Base-by-base conservation (phyloP, 2,329 filamentous ascomycete genomes). In the Trichoderma cornu-damae region DNA sequence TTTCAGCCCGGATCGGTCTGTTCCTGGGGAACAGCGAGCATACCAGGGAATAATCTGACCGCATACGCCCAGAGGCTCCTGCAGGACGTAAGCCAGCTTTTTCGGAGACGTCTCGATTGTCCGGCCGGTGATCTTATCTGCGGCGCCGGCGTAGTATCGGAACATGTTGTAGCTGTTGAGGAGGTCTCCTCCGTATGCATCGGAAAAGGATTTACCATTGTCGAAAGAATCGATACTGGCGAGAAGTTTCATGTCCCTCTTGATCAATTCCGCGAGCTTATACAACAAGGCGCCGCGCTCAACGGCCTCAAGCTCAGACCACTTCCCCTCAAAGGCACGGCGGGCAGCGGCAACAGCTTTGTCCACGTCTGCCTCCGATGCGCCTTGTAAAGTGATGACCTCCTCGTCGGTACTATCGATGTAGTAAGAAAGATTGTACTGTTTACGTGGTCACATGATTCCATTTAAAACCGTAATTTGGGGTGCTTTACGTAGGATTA, bases 71-170 rank as follows among this genome's bases (percentile, higher is more conserved):
- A 55, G 52, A 4, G 89, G 87, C 77, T 93, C 88, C 64, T 84
- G 83, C 65, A 86, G 74, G 60, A 87, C 88, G 77, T 91, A 89
- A 76, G 88, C 84, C 75, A 92, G 87, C 68, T 84, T 87, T 58
- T 87, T 85, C 46, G 81, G 79, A 64, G 80, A 77, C 61, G 88
- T 87, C 65, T 92, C 87, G 61, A 91, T 84, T 43, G 88, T 87
- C 75, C 89, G 87, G 67, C 89, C 89, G 71, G 84, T 80, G 60
- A 92, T 83, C 81, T 94, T 94, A 77, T 94, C 89, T 62, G 89
- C 87, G 84, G 86, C 93, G 52, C 89, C 89, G 63, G 81, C 89
- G 66, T 69, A 70, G 38, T 69, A 96, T 70, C 90, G 83, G 66
- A 95, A 71, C 74, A 81, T 84, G 68, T 80, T 84, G 64, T 81